Percentiles rank a stretch among this genome's conserved stretches.
phyloP scores from a whole-genome alignment of 1,284 basidiomycete genomes.

The Microbotryomycetes sp. region DNA sequence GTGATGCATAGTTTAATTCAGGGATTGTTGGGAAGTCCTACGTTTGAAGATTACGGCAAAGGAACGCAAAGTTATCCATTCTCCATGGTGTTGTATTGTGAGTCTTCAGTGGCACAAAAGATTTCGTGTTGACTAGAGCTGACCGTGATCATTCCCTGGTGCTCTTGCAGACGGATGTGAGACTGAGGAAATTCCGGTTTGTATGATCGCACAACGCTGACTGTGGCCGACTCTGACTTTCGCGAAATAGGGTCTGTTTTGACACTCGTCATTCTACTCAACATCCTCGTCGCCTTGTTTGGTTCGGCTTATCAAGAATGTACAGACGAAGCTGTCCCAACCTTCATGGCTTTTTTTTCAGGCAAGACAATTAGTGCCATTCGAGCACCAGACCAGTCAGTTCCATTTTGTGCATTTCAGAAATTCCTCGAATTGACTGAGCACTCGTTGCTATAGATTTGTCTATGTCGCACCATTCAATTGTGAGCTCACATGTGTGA shows the following conservation, averaged over 20 bases:
- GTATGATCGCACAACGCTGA: background rate
- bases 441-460: constrained; percentile 45
- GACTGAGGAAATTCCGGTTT: too few relatives aligned
- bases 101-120: too few relatives aligned
- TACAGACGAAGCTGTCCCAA: constrained; percentile 57
- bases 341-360: constrained; percentile 70
- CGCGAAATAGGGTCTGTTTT: constrained; percentile 68
- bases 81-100: background rate
- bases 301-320: constrained; percentile 40
- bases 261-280: constrained; percentile 80
- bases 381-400: constrained; percentile 62
- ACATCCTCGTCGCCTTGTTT: constrained; percentile 87
- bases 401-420: constrained; percentile 3
- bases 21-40: constrained; percentile 50
- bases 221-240: constrained; percentile 3
- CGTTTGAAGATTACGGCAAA: constrained; percentile 59
- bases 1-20: constrained; percentile 36
- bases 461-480: constrained; percentile 57
- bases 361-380: constrained; percentile 41
- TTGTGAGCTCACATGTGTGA: constrained; percentile 23
- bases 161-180: background rate
- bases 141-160: too few relatives aligned
- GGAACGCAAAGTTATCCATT: background rate
- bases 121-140: too few relatives aligned
- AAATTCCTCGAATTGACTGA: constrained; percentile 46